Percentiles rank a stretch among this genome's conserved stretches.
These are phyloP conservation scores for Urtica urens DNA, from an alignment of 306 rosid genomes.

Conservation along the genomic window DNA sequence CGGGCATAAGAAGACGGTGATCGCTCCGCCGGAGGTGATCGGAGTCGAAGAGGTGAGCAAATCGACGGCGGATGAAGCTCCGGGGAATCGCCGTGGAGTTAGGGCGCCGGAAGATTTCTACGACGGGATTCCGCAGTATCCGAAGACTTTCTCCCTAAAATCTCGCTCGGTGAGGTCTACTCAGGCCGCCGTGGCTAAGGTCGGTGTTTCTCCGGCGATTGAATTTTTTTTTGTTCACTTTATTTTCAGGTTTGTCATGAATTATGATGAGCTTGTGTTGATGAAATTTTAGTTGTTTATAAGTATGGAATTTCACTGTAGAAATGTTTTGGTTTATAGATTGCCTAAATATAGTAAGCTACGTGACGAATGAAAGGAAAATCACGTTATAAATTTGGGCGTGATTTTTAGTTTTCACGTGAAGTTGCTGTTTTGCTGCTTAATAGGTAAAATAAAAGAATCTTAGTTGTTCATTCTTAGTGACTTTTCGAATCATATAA, in stretches of 20 bases:
- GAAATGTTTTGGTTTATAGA: too few species aligned
- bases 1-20: slow-evolving; percentile 9
- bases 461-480: too few species aligned
- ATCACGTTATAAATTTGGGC: too few species aligned
- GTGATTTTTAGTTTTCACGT: too few species aligned
- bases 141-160: slow-evolving; percentile 29
- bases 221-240: neutral
- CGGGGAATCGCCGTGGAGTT: slow-evolving; percentile 6
- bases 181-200: slow-evolving; percentile 70
- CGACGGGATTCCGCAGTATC: slow-evolving; percentile 70
- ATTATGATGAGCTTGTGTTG: neutral
- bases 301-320: too few species aligned
- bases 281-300: too few species aligned
- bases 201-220: slow-evolving; percentile 8
- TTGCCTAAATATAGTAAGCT: too few species aligned
- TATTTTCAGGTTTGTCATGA: neutral
- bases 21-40: slow-evolving; percentile 1
- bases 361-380: too few species aligned
- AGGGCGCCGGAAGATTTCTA: slow-evolving; percentile 38
- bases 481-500: too few species aligned
- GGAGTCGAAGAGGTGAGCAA: slow-evolving; percentile 1
- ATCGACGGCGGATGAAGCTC: slow-evolving; percentile 12
- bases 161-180: slow-evolving; percentile 57
- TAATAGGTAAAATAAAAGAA: too few species aligned
- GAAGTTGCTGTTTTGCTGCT: too few species aligned